Conservation (phyloP, 768 basidiomycete genomes). For the Pleurotus ostreatus region DNA sequence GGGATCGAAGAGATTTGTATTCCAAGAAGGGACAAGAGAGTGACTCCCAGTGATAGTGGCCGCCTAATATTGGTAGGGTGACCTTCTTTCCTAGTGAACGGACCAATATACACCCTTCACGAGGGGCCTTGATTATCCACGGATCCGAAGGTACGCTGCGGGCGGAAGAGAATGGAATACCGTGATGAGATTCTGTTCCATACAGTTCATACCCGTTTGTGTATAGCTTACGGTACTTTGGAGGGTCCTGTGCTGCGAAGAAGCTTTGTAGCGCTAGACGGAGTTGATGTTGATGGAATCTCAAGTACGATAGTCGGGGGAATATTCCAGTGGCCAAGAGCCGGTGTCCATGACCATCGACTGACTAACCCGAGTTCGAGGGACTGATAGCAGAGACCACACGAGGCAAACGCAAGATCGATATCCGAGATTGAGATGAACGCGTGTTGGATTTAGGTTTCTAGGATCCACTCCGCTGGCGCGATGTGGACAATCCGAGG, state of each 20-base stretch:
- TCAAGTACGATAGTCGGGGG: no score
- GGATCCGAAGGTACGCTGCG: background rate
- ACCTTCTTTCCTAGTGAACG: background rate
- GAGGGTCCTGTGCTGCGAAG: no score
- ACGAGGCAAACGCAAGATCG: constrained; percentile 4
- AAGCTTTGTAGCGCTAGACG: no score
- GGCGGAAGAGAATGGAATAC: background rate
- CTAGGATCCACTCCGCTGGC: background rate
- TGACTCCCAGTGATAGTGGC: background rate
- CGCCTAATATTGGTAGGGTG: background rate
- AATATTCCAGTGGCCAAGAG: no score
- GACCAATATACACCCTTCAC: background rate
- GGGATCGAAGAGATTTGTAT: no score
- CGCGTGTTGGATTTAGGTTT: constrained; percentile 3
- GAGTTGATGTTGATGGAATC: no score
- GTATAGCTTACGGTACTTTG: background rate
- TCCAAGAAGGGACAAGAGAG: no score
- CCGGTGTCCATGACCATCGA: background rate
- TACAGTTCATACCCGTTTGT: background rate
- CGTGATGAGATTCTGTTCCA: background rate
- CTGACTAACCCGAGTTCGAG: background rate
- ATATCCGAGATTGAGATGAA: background rate
- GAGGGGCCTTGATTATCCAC: background rate
- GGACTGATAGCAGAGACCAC: background rate
- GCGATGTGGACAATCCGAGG: constrained; percentile 1